Conservation (phyloP, 2,329 filamentous ascomycete genomes). For the Pseudogymnoascus sp. region DNA sequence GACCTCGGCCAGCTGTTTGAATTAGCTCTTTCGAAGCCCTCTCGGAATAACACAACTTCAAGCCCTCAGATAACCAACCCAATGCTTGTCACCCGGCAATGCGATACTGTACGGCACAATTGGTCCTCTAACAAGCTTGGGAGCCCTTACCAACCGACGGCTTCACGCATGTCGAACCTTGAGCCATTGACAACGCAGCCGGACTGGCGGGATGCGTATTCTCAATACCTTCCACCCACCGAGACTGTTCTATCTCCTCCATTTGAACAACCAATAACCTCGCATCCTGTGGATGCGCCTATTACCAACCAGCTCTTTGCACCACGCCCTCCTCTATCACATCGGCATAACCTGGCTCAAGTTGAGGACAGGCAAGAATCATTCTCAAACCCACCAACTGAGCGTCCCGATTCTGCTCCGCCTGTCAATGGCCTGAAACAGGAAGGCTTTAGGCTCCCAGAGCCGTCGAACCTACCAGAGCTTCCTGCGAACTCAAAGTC, state of each 20-base stretch:
- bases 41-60: conserved; percentile 1
- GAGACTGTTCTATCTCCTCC: conserved; percentile 24
- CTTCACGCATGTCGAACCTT: conserved; percentile 33
- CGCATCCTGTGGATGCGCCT: conserved; percentile 19
- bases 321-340: conserved; percentile 24
- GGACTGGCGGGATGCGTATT: conserved; percentile 32
- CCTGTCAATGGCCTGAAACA: not conserved
- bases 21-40: not conserved
- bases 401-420: conserved; percentile 27
- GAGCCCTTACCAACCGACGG: conserved; percentile 26
- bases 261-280: conserved; percentile 23
- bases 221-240: conserved; percentile 24
- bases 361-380: conserved; percentile 19
- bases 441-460: not conserved
- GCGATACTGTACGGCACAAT: conserved; percentile 31
- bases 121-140: conserved; percentile 32
- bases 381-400: conserved; percentile 19
- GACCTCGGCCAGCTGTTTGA: conserved; percentile 6
- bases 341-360: conserved; percentile 26
- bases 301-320: not conserved
- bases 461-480: not conserved
- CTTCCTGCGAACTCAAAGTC: not conserved
- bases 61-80: conserved; percentile 8
- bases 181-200: conserved; percentile 29
- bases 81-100: conserved; percentile 34